phyloP scores from a whole-genome alignment of 257 asterid genomes.

The Solanum corneliomulleri region DNA sequence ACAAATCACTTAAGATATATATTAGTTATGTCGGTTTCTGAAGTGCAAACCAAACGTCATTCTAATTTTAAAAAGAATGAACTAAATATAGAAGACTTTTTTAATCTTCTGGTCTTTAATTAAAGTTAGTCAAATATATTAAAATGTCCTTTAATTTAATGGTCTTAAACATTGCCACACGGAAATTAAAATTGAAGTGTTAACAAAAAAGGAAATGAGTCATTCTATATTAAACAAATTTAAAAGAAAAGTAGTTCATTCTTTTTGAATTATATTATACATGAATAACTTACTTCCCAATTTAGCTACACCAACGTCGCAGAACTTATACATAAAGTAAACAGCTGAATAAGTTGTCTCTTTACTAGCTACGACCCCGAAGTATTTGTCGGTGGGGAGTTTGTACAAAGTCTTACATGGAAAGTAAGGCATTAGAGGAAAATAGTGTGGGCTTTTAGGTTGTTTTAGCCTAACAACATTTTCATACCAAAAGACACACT shows the following conservation, averaged over 20 bases:
- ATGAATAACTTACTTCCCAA: background rate
- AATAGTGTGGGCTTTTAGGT: background rate
- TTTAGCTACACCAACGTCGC: background rate
- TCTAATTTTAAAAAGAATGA: too few species aligned
- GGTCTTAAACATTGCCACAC: too few species aligned
- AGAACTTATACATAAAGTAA: background rate
- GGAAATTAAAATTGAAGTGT: too few species aligned
- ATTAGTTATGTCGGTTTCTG: background rate
- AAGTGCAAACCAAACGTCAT: too few species aligned
- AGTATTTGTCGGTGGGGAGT: background rate
- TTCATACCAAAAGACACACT: background rate
- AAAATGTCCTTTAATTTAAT: too few species aligned
- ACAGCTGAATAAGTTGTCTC: background rate
- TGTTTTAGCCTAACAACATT: background rate
- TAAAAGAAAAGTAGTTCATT: too few species aligned
- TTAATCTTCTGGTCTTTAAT: too few species aligned
- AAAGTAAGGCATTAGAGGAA: background rate
- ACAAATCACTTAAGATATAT: background rate
- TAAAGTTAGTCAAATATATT: too few species aligned
- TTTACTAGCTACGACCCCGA: background rate
- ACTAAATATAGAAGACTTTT: too few species aligned
- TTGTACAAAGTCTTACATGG: background rate
- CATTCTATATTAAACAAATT: too few species aligned
- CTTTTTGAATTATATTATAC: background rate
- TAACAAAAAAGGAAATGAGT: too few species aligned